phyloP scores from a whole-genome alignment of 148 eudicot species.

The Rhododendron griersonianum region DNA sequence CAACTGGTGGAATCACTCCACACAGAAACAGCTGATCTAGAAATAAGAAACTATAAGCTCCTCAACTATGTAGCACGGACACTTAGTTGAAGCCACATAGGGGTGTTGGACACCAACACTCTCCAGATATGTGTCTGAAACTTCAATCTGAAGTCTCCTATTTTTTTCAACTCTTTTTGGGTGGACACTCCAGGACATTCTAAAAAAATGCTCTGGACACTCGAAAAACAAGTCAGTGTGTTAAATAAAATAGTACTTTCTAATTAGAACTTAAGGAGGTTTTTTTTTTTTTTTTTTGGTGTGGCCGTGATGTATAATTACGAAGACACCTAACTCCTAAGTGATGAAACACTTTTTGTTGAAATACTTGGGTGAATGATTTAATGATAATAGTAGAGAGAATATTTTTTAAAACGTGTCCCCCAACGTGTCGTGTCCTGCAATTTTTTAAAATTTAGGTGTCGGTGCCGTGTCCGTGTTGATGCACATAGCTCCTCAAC shows the following conservation, averaged over 20 bases:
- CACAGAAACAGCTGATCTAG: neutral
- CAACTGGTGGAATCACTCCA: neutral
- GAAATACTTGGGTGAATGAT: too few relatives aligned
- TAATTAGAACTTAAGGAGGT: too few relatives aligned
- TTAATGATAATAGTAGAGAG: too few relatives aligned
- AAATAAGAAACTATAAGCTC: neutral
- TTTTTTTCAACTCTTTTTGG: too few relatives aligned
- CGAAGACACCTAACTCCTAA: too few relatives aligned
- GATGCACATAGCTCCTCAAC: neutral
- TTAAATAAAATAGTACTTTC: neutral
- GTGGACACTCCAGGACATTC: too few relatives aligned
- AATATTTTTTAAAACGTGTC: too few relatives aligned
- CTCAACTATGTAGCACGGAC: neutral
- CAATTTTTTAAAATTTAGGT: too few relatives aligned
- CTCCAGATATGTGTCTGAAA: neutral
- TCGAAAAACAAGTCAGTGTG: neutral
- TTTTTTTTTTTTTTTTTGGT: too few relatives aligned
- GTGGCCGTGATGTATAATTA: neutral
- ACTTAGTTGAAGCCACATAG: too few relatives aligned
- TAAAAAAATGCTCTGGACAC: neutral
- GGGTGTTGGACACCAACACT: neutral
- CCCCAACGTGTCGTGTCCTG: neutral
- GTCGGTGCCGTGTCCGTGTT: neutral
- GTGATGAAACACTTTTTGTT: too few relatives aligned
- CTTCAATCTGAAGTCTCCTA: too few relatives aligned